Evolutionary conservation across 345 rosid species (phyloP).

Genomic region (Trapa incisa): DNA sequence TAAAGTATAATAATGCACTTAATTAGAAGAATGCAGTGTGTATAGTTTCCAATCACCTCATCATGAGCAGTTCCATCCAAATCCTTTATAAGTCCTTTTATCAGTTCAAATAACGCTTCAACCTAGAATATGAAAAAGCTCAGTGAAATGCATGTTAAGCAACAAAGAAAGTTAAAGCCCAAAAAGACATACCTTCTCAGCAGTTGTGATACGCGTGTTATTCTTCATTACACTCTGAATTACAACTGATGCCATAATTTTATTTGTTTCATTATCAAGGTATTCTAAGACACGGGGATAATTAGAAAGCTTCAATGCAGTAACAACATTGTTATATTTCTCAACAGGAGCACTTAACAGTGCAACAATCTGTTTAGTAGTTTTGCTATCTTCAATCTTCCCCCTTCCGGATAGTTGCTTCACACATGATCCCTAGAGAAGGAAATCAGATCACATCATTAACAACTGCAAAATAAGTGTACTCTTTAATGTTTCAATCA

Average conservation of each 20-base stretch:
- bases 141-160: constrained; percentile 1
- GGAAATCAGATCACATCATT: background rate
- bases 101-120: constrained; percentile 80
- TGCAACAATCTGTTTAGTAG: constrained; percentile 86
- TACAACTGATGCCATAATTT: constrained; percentile 86
- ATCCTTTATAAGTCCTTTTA: constrained; percentile 89
- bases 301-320: constrained; percentile 76
- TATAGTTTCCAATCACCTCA: constrained; percentile 36
- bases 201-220: constrained; percentile 59
- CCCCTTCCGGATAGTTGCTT: constrained; percentile 65
- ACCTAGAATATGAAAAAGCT: constrained; percentile 31
- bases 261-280: constrained; percentile 81
- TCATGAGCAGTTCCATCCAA: constrained; percentile 47
- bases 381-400: constrained; percentile 69
- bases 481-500: background rate
- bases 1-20: background rate
- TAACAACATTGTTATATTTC: constrained; percentile 88
- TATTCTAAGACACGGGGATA: constrained; percentile 79
- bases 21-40: constrained; percentile 6
- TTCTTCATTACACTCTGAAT: constrained; percentile 95
- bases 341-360: constrained; percentile 96
- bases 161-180: background rate
- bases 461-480: background rate
- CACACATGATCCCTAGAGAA: constrained; percentile 81
- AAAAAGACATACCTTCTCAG: constrained; percentile 48